Base-by-base conservation (phyloP, 305 asterid species). In the Fraxinus sp. region DNA sequence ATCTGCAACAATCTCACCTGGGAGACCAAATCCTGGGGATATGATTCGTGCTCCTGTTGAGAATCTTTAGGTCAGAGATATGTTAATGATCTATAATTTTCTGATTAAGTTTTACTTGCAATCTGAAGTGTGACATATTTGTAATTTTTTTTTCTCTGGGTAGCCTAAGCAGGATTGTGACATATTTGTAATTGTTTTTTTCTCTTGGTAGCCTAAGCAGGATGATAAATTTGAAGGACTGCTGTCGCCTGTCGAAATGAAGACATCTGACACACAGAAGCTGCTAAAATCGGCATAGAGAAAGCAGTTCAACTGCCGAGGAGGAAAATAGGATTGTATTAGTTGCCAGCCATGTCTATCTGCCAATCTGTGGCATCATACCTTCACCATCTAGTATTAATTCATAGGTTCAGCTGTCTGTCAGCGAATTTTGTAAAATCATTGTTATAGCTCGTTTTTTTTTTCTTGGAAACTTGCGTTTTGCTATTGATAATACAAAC, bases 51-150 rank as follows among this genome's bases (percentile, higher is more conserved):
- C 86, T 18, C 35, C 13, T 41, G n/a, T 24, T 79, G 36, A 82
- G 78, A 75, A 79, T 75, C 66, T 74, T 83, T 80, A 87, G 90
- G 90, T 87, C 80, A 14, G 33, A 46, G 41, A 77, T 11, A 52
- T 41, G 52, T 79, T 55, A 36, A 78, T 41, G 22, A 76, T 24
- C 11, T 49, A 22, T 35, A 71, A 20, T 6, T 55, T 72, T 59
- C 52, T 14, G 18, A 68, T 2, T 57, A 5, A 55, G 26, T 30
- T 30, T n/a, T 39, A 55, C 20, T 68, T 26, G 35, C 32, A 78
- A 78, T 43, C 33, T 78, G 59, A 28, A 10, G 77, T 79, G 22
- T 41, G 41, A 85, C 71, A 75, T 22, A 4, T 28, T 59, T 59
- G 70, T 20, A 59, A 59, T 22, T 59, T 30, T 59, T 62, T 13